Evolutionary conservation across 106 monocot species (phyloP).

Genomic region (Xerophyta viscosa): DNA sequence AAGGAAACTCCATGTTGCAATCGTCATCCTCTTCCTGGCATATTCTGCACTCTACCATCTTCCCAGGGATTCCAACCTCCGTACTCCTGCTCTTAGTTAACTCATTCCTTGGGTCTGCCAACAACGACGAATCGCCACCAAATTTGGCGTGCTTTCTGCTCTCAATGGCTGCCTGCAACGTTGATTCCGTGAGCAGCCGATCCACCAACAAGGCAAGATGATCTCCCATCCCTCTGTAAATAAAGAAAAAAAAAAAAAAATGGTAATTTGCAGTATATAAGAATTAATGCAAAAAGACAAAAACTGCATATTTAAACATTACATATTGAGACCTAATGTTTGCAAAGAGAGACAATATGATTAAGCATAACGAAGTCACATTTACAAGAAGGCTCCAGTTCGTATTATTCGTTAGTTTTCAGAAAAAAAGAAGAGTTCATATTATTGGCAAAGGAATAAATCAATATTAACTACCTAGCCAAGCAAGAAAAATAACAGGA

Average conservation of each 20-base stretch:
- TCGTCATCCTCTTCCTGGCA: slow-evolving; percentile 74
- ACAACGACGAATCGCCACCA: not conserved
- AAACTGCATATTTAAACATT: too few species aligned
- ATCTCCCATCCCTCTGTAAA: slow-evolving; percentile 36
- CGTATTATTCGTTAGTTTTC: too few species aligned
- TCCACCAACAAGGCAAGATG: slow-evolving; percentile 70
- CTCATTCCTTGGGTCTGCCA: not conserved
- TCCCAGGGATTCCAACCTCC: slow-evolving; percentile 2
- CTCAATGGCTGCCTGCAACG: slow-evolving; percentile 40
- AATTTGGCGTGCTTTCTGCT: slow-evolving; percentile 16
- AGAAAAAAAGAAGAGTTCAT: too few species aligned
- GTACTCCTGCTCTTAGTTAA: slow-evolving; percentile 6
- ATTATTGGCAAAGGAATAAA: too few species aligned
- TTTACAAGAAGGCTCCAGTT: too few species aligned
- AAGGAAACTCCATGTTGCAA: slow-evolving; percentile 61
- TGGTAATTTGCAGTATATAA: not conserved
- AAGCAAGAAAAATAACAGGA: too few species aligned
- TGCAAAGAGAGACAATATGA: too few species aligned
- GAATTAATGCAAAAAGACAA: too few species aligned
- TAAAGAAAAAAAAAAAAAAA: not conserved
- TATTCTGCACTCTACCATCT: slow-evolving; percentile 61
- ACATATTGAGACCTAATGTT: too few species aligned
- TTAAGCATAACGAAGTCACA: too few species aligned
- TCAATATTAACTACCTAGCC: too few species aligned
- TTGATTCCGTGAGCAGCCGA: slow-evolving; percentile 59